These are phyloP conservation scores for Knufia petricola DNA, from an alignment of 2,329 filamentous ascomycete species.

Conservation along the genomic window DNA sequence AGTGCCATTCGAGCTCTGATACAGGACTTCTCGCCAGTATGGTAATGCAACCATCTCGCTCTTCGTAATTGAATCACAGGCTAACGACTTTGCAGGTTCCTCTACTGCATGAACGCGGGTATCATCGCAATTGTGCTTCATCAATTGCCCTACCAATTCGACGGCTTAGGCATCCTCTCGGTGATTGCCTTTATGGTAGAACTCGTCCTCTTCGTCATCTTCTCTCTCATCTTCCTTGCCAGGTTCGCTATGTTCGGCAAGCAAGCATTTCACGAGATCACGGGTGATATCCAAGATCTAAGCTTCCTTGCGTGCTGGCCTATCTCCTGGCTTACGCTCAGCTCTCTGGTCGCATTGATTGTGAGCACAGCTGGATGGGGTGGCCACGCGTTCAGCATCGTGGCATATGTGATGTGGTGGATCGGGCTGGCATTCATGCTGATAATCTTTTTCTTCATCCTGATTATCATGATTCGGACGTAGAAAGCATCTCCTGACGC, in stretches of 20 bases:
- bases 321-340: conserved; percentile 26
- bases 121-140: conserved; percentile 17
- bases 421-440: conserved; percentile 26
- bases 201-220: conserved; percentile 26
- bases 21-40: conserved; percentile 13
- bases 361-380: conserved; percentile 37
- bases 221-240: conserved; percentile 27
- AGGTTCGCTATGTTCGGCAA: conserved; percentile 27
- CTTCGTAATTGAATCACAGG: too few species aligned
- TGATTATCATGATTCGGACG: conserved; percentile 25
- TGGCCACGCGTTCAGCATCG: conserved; percentile 24
- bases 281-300: conserved; percentile 28
- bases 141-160: conserved; percentile 30
- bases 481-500: conserved; percentile 25
- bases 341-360: conserved; percentile 27
- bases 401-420: conserved; percentile 36
- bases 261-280: conserved; percentile 26
- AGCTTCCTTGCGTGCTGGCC: conserved; percentile 31
- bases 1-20: conserved; percentile 11
- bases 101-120: conserved; percentile 17
- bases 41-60: conserved; percentile 5
- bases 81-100: conserved; percentile 12
- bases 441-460: conserved; percentile 24
- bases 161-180: conserved; percentile 30
- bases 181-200: conserved; percentile 33